A percentile compares a stretch with the other conserved stretches of the same genome.
Evolutionary conservation across 1,284 basidiomycete genomes (phyloP).

Genomic region (Tilletia indica): DNA sequence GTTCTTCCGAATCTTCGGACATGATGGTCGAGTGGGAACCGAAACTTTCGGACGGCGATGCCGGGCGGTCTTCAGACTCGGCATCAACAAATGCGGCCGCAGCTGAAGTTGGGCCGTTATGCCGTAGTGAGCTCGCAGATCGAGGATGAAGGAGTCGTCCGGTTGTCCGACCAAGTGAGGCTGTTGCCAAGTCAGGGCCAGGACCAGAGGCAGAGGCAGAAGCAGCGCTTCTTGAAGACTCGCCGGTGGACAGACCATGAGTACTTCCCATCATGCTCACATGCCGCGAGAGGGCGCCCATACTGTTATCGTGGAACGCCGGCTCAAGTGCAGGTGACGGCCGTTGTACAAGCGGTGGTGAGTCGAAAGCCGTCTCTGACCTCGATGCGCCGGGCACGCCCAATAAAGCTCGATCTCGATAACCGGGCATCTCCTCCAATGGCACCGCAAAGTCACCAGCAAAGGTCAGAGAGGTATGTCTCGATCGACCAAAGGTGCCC

Average conservation of each 20-base stretch:
- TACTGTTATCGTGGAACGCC: background rate
- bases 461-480: background rate
- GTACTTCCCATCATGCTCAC: slow-evolving; percentile 4
- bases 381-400: background rate
- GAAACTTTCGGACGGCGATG: background rate
- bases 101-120: background rate
- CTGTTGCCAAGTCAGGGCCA: no score
- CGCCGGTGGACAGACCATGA: background rate
- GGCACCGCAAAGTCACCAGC: background rate
- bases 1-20: slow-evolving; percentile 37
- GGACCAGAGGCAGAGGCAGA: background rate
- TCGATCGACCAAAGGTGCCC: background rate
- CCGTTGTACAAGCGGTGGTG: slow-evolving; percentile 1
- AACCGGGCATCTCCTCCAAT: background rate
- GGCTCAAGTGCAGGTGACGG: slow-evolving; percentile 12
- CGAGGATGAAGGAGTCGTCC: background rate
- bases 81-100: background rate
- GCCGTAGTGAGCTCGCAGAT: slow-evolving; percentile 1
- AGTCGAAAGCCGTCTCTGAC: background rate
- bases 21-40: slow-evolving; percentile 7
- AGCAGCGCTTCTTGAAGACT: background rate
- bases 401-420: background rate
- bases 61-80: background rate
- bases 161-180: background rate
- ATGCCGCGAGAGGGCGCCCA: background rate